phyloP scores from a whole-genome alignment of 352 stramenopile genomes.

The Phytopythium delawarense region DNA sequence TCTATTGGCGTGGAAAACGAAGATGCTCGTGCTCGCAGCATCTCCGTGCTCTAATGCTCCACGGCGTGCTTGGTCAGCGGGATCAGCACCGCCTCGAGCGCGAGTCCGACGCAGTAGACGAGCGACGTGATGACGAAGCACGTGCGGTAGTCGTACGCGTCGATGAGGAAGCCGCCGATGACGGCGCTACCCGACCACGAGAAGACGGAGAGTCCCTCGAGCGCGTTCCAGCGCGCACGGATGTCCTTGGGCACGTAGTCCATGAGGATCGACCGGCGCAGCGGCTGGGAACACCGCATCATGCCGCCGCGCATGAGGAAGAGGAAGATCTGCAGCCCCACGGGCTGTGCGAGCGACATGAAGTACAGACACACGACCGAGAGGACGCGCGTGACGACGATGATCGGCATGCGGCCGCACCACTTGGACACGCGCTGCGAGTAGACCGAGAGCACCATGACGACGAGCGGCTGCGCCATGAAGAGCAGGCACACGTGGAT shows the following conservation, averaged over 20 bases:
- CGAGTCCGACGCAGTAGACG: constrained; percentile 57
- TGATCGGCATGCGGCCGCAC: constrained; percentile 68
- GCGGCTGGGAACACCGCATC: constrained; percentile 81
- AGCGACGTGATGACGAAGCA: constrained; percentile 80
- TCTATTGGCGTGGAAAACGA: background rate
- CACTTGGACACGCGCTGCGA: constrained; percentile 45
- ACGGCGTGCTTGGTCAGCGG: constrained; percentile 57
- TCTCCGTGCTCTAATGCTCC: constrained; percentile 14
- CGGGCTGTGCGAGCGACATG: constrained; percentile 57
- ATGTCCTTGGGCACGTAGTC: constrained; percentile 73
- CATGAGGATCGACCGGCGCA: constrained; percentile 77
- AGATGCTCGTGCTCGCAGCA: background rate
- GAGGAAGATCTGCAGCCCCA: constrained; percentile 54
- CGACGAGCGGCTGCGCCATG: constrained; percentile 56
- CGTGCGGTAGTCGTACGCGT: constrained; percentile 69
- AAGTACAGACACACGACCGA: constrained; percentile 58
- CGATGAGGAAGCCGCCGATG: constrained; percentile 69
- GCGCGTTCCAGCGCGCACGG: constrained; percentile 70
- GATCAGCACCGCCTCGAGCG: constrained; percentile 54
- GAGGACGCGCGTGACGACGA: constrained; percentile 55
- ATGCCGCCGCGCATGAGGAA: constrained; percentile 77
- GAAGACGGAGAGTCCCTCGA: constrained; percentile 74
- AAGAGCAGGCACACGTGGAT: constrained; percentile 73
- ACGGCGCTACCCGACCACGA: constrained; percentile 80
- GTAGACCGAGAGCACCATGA: constrained; percentile 61